Percentiles rank a stretch among this genome's conserved stretches.
These are phyloP conservation scores for Candida ponderosae DNA, from an alignment of 805 yeast species.

Conservation along the genomic window DNA sequence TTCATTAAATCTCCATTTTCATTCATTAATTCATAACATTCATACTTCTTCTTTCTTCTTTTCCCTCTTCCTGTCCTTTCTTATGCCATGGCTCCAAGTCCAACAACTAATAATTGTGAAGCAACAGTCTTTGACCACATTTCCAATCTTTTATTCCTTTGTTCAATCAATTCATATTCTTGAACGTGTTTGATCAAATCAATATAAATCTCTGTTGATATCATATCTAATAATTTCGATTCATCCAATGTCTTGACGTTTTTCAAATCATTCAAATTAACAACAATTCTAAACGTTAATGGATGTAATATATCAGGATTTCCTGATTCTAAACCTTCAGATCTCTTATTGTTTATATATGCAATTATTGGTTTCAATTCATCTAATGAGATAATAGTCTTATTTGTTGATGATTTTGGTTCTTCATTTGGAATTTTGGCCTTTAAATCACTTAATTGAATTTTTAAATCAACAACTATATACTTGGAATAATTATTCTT, in stretches of 20 bases:
- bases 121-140: slow-evolving; percentile 55
- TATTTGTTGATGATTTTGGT: slow-evolving; percentile 44
- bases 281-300: slow-evolving; percentile 35
- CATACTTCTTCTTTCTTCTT: no score
- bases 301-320: slow-evolving; percentile 21
- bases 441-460: slow-evolving; percentile 54
- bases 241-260: slow-evolving; percentile 29
- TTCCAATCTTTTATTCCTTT: slow-evolving; percentile 35
- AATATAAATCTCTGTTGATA: slow-evolving; percentile 49
- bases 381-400: slow-evolving; percentile 49
- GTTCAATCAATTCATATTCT: slow-evolving; percentile 38
- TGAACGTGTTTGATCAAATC: slow-evolving; percentile 47
- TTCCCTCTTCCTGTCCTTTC: no score
- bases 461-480: slow-evolving; percentile 58
- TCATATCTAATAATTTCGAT: slow-evolving; percentile 40
- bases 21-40: no score
- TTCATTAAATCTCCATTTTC: no score
- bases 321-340: slow-evolving; percentile 14
- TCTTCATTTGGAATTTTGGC: slow-evolving; percentile 43
- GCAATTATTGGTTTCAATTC: slow-evolving; percentile 56
- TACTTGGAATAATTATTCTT: slow-evolving; percentile 31
- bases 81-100: slow-evolving; percentile 51
- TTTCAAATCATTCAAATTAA: slow-evolving; percentile 36
- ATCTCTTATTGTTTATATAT: slow-evolving; percentile 45
- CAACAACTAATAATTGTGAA: slow-evolving; percentile 48